phyloP scores from a whole-genome alignment of 78 protist species.

The Protostelium mycophagum region DNA sequence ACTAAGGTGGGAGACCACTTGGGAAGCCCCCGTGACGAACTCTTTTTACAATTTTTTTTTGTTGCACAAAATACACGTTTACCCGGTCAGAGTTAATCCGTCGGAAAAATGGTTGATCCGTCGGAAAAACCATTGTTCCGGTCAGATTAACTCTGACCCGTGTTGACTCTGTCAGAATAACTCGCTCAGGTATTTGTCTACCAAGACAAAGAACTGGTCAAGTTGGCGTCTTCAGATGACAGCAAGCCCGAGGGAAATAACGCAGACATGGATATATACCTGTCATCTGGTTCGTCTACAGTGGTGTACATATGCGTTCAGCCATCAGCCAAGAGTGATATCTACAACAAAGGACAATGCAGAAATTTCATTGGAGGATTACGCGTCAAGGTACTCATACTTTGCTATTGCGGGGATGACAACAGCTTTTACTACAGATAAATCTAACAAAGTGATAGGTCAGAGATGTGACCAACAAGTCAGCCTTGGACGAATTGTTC shows the following conservation, averaged over 20 bases:
- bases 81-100: no score
- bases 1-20: no score
- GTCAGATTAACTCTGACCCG: no score
- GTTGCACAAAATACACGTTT: no score
- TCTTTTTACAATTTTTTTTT: no score
- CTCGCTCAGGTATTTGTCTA: conserved; percentile 43
- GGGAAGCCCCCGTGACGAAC: no score
- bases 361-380: conserved; percentile 63
- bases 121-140: no score
- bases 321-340: conserved; percentile 47
- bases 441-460: not conserved
- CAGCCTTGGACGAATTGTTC: conserved; percentile 32
- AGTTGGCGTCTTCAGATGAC: not conserved
- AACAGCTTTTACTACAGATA: no score
- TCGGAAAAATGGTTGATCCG: no score
- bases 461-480: conserved; percentile 16
- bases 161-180: no score
- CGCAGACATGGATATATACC: not conserved
- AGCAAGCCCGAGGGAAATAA: not conserved
- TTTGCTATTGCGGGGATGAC: not conserved
- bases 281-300: not conserved
- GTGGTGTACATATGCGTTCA: conserved; percentile 43
- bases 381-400: conserved; percentile 29
- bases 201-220: conserved; percentile 23
- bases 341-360: conserved; percentile 55